Evolutionary conservation across 2,329 filamentous ascomycete species (phyloP).

Genomic region (Apiospora hydei): DNA sequence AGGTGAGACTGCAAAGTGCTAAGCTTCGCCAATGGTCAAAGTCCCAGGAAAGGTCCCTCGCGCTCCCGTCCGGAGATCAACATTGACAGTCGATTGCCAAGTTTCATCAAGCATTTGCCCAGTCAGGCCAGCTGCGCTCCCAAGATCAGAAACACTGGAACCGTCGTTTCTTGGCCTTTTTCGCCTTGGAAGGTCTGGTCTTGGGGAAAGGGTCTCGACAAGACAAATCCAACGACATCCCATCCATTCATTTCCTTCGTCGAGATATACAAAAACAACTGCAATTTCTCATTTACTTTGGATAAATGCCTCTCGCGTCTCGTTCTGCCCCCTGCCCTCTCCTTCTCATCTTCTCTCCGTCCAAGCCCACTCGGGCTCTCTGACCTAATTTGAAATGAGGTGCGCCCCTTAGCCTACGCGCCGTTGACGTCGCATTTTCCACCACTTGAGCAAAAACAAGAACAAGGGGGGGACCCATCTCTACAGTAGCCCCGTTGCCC

Average conservation of each 20-base stretch:
- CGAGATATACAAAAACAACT: neutral
- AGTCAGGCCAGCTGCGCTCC: neutral
- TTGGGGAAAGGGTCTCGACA: neutral
- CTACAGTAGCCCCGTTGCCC: neutral
- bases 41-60: neutral
- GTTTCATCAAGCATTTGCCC: neutral
- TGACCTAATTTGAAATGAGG: conserved; percentile 12
- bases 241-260: neutral
- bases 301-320: neutral
- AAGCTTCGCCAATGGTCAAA: neutral
- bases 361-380: conserved; percentile 11
- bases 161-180: neutral
- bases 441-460: conserved; percentile 13
- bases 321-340: neutral
- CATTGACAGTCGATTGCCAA: neutral
- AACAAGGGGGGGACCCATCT: neutral
- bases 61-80: neutral
- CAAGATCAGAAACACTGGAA: neutral
- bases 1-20: neutral
- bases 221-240: neutral
- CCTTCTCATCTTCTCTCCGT: neutral
- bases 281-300: neutral
- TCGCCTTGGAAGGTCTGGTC: neutral
- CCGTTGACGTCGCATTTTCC: conserved; percentile 12
- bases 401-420: neutral